Evolutionary conservation across 2,329 filamentous ascomycete genomes (phyloP).

Genomic region (Penicillium concentricum): DNA sequence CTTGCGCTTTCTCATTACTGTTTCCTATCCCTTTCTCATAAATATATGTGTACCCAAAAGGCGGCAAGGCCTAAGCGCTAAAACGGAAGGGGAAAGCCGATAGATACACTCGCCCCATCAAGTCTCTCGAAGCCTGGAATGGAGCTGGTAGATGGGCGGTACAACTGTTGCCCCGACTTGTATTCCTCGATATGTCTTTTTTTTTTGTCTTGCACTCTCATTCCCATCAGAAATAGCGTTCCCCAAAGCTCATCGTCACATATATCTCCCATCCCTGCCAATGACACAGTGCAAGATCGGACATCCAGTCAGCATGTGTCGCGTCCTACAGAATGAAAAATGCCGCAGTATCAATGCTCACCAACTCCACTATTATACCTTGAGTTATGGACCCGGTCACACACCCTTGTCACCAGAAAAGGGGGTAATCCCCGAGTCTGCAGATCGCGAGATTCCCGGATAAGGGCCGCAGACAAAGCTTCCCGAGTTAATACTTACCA

Average conservation of each 20-base stretch:
- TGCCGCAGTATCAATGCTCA: slow-evolving; percentile 22
- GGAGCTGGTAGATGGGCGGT: background rate
- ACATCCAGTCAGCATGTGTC: slow-evolving; percentile 40
- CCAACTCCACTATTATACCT: slow-evolving; percentile 48
- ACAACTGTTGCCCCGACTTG: slow-evolving; percentile 51
- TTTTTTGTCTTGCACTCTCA: slow-evolving; percentile 54
- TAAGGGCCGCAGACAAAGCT: slow-evolving; percentile 15
- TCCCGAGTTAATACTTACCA: background rate
- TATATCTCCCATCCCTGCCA: slow-evolving; percentile 7
- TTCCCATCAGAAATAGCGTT: slow-evolving; percentile 11
- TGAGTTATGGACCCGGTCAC: slow-evolving; percentile 53
- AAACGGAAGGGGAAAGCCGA: too few species aligned
- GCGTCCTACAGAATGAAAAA: slow-evolving; percentile 44
- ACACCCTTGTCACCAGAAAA: slow-evolving; percentile 55
- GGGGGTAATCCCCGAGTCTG: slow-evolving; percentile 53
- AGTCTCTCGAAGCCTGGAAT: background rate
- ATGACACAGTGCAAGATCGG: background rate
- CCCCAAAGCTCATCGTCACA: background rate
- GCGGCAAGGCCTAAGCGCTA: too few species aligned
- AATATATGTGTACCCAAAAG: too few species aligned
- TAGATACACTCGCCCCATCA: background rate
- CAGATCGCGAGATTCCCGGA: slow-evolving; percentile 44
- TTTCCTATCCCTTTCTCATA: background rate
- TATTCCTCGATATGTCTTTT: slow-evolving; percentile 50
- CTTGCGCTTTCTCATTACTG: background rate